Evolutionary conservation across 2,329 filamentous ascomycete genomes (phyloP).

Genomic region (Sarocladiaceae sp.): DNA sequence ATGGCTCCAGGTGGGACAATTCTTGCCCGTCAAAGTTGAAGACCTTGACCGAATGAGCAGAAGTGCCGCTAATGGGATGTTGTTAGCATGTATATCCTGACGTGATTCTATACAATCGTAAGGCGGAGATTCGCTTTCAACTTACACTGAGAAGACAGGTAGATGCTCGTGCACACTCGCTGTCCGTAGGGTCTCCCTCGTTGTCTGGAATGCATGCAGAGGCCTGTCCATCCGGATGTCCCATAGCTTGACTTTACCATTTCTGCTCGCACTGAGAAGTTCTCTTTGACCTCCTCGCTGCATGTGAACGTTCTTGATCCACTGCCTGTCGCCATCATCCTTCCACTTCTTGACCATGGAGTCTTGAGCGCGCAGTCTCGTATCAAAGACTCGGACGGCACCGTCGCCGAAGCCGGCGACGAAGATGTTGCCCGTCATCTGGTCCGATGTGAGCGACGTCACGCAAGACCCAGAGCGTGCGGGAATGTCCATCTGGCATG

Average conservation of each 20-base stretch:
- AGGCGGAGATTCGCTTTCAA: constrained; percentile 24
- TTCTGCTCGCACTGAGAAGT: constrained; percentile 80
- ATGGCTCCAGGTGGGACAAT: constrained; percentile 80
- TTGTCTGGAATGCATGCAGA: constrained; percentile 67
- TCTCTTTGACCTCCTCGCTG: constrained; percentile 92
- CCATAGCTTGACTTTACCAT: constrained; percentile 93
- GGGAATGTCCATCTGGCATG: constrained; percentile 88
- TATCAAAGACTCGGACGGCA: constrained; percentile 89
- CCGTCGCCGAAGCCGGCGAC: constrained; percentile 96
- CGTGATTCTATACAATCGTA: background rate
- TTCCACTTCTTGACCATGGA: constrained; percentile 97
- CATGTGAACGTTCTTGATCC: constrained; percentile 95
- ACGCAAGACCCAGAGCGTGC: constrained; percentile 93
- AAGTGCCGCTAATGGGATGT: constrained; percentile 67
- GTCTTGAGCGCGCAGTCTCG: constrained; percentile 73
- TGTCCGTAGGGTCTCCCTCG: constrained; percentile 71
- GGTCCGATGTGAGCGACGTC: constrained; percentile 90
- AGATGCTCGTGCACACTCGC: constrained; percentile 93
- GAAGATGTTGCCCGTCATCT: constrained; percentile 95
- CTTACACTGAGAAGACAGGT: constrained; percentile 89
- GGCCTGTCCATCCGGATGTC: constrained; percentile 84
- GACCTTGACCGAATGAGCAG: constrained; percentile 79
- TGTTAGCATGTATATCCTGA: constrained; percentile 20
- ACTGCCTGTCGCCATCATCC: constrained; percentile 75
- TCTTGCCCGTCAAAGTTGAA: constrained; percentile 81